These are phyloP conservation scores for Lasiodiplodia sp. DNA, from an alignment of 2,329 filamentous ascomycete species.

Conservation along the genomic window DNA sequence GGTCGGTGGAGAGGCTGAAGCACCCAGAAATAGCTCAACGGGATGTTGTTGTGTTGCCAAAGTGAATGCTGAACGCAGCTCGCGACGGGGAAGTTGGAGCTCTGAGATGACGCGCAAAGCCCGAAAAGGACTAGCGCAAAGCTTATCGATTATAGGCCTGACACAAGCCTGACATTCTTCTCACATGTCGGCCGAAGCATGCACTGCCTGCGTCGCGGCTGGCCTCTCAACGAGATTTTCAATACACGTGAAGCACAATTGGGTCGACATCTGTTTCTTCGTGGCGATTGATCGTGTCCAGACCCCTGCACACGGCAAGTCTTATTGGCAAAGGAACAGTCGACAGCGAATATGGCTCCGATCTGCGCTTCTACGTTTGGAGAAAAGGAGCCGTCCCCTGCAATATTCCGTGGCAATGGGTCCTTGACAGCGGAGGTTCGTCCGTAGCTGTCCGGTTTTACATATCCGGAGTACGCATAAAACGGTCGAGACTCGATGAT, in stretches of 20 bases:
- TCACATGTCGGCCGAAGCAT: not conserved
- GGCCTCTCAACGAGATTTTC: not conserved
- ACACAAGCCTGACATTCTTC: not conserved
- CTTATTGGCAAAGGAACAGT: not conserved
- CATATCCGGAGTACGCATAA: not conserved
- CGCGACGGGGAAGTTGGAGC: conserved; percentile 1
- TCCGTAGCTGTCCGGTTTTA: too few species aligned
- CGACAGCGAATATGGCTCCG: not conserved
- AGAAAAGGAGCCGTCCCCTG: too few species aligned
- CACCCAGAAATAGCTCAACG: not conserved
- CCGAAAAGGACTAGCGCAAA: conserved; percentile 7
- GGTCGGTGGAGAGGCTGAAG: not conserved
- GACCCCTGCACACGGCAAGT: too few species aligned
- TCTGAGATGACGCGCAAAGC: conserved; percentile 18
- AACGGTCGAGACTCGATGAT: not conserved
- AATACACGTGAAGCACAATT: not conserved
- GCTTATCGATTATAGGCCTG: conserved; percentile 13
- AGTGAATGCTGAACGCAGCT: not conserved
- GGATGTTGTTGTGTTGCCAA: not conserved
- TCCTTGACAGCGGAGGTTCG: too few species aligned
- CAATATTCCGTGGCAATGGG: too few species aligned
- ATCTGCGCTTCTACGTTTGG: too few species aligned
- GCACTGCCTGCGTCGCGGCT: too few species aligned
- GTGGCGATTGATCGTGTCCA: not conserved
- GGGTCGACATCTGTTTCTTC: not conserved